phyloP scores from a whole-genome alignment of 768 basidiomycete species.

The Leucosporidium yakuticum region DNA sequence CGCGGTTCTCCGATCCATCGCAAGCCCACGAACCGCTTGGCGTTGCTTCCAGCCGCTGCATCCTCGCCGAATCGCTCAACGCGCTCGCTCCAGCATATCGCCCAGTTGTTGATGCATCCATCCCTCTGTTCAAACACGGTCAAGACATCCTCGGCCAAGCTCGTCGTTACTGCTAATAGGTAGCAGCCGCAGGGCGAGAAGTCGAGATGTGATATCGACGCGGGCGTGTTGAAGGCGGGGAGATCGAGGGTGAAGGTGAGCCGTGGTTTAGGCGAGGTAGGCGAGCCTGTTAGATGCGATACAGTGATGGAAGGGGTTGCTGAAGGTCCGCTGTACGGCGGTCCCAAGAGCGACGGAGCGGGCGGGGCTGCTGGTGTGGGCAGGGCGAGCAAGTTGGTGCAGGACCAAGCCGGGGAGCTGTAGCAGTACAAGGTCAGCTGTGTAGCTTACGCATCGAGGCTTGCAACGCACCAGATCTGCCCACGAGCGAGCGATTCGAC shows the following conservation, averaged over 20 bases:
- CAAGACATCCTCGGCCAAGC: constrained; percentile 4
- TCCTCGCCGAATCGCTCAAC: constrained; percentile 11
- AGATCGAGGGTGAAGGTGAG: constrained; percentile 6
- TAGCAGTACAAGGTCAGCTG: background rate
- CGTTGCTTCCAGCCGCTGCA: background rate
- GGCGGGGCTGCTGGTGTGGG: background rate
- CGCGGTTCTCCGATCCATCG: constrained; percentile 27
- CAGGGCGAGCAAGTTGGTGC: background rate
- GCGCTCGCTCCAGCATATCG: constrained; percentile 14
- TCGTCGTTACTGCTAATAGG: constrained; percentile 12
- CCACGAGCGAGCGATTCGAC: no score
- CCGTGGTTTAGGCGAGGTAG: constrained; percentile 1
- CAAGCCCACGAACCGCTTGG: constrained; percentile 15
- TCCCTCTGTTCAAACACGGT: constrained; percentile 23
- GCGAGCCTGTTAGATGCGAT: constrained; percentile 9
- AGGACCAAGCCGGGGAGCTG: background rate
- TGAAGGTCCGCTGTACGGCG: background rate
- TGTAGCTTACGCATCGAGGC: no score
- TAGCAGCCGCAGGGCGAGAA: constrained; percentile 17
- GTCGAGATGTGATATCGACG: constrained; percentile 13
- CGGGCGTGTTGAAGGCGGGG: constrained; percentile 1
- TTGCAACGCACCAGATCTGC: no score
- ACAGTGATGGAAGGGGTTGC: constrained; percentile 5
- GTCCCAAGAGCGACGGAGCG: background rate
- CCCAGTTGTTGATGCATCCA: constrained; percentile 25